Conservation (phyloP, 257 asterid species). For the Solanum rostratum region DNA sequence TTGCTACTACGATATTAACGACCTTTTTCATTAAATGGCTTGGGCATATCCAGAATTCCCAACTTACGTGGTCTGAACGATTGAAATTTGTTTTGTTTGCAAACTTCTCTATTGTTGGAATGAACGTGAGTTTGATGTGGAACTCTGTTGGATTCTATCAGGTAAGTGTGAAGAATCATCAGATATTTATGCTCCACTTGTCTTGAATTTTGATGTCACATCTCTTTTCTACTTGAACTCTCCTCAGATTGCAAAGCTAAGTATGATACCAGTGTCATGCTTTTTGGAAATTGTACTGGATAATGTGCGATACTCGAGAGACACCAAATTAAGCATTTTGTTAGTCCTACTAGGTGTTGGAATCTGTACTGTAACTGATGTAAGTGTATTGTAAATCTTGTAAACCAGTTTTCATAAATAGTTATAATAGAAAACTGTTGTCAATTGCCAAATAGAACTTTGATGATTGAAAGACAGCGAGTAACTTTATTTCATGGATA, state of each 20-base stretch:
- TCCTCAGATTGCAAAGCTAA: too few relatives aligned
- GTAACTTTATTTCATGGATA: too few relatives aligned
- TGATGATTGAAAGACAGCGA: not conserved
- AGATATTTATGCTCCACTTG: not conserved
- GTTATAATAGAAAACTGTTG: not conserved
- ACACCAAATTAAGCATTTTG: too few relatives aligned
- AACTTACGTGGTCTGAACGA: constrained; percentile 41
- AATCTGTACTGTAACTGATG: constrained; percentile 61
- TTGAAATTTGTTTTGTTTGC: too few relatives aligned
- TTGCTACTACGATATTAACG: constrained; percentile 47
- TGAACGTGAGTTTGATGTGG: too few relatives aligned
- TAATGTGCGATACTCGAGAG: too few relatives aligned
- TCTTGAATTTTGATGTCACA: not conserved
- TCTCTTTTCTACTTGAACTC: too few relatives aligned
- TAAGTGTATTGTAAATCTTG: constrained; percentile 25
- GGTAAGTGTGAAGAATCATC: constrained; percentile 18
- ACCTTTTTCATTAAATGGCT: constrained; percentile 36
- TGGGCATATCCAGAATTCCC: constrained; percentile 46
- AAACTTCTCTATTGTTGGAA: too few relatives aligned
- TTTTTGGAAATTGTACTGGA: too few relatives aligned
- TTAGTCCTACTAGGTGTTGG: too few relatives aligned
- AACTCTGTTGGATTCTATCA: constrained; percentile 72
- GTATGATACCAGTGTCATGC: too few relatives aligned
- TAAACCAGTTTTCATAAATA: not conserved
- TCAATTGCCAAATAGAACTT: not conserved